Evolutionary conservation across 2,329 filamentous ascomycete species (phyloP).

Genomic region (Ophiocordyceps camponoti-floridani): DNA sequence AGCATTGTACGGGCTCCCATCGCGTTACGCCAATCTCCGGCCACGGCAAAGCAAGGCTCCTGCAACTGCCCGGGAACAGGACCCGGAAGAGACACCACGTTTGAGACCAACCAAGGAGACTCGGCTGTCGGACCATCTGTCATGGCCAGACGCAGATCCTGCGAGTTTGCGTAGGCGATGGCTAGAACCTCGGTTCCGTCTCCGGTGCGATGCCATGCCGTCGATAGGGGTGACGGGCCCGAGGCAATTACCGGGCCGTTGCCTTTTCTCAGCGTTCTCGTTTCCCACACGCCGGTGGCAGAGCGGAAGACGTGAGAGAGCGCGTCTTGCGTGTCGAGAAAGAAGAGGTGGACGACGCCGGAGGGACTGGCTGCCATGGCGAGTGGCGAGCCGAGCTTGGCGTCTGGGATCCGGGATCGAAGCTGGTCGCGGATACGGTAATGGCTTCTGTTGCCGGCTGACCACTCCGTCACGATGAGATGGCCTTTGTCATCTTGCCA

Average conservation of each 20-base stretch:
- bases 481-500: constrained; percentile 7
- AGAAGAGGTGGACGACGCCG: constrained; percentile 8
- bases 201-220: constrained; percentile 5
- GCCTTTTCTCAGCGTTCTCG: constrained; percentile 1
- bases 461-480: constrained; percentile 5
- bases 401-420: neutral
- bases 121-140: constrained; percentile 3
- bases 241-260: constrained; percentile 1
- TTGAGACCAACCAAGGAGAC: constrained; percentile 3
- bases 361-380: constrained; percentile 4
- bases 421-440: constrained; percentile 4
- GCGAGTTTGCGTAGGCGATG: constrained; percentile 5
- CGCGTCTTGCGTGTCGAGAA: constrained; percentile 4
- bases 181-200: constrained; percentile 3
- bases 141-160: constrained; percentile 6
- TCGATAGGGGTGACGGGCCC: constrained; percentile 5
- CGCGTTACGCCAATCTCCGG: constrained; percentile 4
- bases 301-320: constrained; percentile 4
- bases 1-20: constrained; percentile 2
- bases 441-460: neutral
- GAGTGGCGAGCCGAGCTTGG: constrained; percentile 7
- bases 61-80: constrained; percentile 4
- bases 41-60: constrained; percentile 5
- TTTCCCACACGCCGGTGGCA: constrained; percentile 4
- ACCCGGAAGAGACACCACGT: constrained; percentile 3